phyloP scores from a whole-genome alignment of 345 rosid genomes.

The Cardamine occulta region DNA sequence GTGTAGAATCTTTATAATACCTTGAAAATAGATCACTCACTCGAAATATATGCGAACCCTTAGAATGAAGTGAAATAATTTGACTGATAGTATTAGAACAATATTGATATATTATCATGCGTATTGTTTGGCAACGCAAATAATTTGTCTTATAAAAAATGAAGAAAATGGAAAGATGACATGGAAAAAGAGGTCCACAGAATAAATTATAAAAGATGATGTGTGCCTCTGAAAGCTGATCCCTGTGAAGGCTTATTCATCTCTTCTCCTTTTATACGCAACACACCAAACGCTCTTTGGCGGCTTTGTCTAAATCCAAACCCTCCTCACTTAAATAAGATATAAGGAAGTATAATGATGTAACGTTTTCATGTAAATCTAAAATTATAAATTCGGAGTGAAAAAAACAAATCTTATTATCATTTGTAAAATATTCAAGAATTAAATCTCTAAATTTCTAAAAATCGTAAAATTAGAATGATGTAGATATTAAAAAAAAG shows the following conservation, averaged over 20 bases:
- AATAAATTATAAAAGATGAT: not conserved
- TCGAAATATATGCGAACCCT: not conserved
- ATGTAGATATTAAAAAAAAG: not conserved
- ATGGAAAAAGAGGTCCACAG: not conserved
- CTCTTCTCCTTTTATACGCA: constrained; percentile 30
- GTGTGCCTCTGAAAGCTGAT: constrained; percentile 31
- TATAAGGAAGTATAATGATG: not conserved
- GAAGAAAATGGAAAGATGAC: constrained; percentile 33
- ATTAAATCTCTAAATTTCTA: not conserved
- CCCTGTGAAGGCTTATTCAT: not conserved
- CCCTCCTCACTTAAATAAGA: constrained; percentile 1
- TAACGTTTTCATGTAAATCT: not conserved
- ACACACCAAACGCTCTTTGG: constrained; percentile 29
- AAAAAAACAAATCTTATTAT: not conserved
- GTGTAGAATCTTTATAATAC: not conserved
- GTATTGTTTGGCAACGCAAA: not conserved
- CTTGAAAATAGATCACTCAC: not conserved
- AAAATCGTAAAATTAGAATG: not conserved
- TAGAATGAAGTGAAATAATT: not conserved
- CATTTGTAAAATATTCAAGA: not conserved
- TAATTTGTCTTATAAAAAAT: not conserved
- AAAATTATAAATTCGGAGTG: too few relatives aligned
- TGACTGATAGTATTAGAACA: not conserved
- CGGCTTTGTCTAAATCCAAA: constrained; percentile 29
- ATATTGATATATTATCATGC: not conserved